Conservation (phyloP, 495 filamentous ascomycete genomes). For the Cenococcum geophilum region DNA sequence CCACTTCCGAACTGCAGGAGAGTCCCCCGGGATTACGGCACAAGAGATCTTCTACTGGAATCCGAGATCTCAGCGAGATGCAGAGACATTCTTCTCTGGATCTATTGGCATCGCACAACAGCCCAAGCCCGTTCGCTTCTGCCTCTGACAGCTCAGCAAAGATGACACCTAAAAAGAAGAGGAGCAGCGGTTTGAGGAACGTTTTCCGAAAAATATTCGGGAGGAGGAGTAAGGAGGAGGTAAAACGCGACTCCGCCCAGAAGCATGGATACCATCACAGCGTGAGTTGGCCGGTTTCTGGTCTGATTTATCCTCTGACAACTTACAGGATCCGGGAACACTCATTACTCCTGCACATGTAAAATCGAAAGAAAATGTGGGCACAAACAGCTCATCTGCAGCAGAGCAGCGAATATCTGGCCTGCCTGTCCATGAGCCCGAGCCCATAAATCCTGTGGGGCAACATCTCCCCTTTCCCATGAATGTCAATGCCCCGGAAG, state of each 20-base stretch:
- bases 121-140: conserved; percentile 23
- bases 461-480: conserved; percentile 34
- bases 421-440: conserved; percentile 21
- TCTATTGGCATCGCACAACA: conserved; percentile 5
- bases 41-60: conserved; percentile 9
- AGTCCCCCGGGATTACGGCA: conserved; percentile 9
- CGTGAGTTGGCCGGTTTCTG: conserved; percentile 13
- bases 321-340: conserved; percentile 22
- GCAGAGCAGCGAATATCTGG: conserved; percentile 18
- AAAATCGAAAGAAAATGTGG: conserved; percentile 5
- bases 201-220: conserved; percentile 33
- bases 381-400: not conserved
- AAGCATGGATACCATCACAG: conserved; percentile 28
- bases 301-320: not conserved
- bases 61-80: conserved; percentile 14
- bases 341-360: conserved; percentile 15
- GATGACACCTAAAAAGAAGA: conserved; percentile 25
- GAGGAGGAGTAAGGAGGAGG: conserved; percentile 18
- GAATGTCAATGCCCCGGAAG: conserved; percentile 34
- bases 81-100: conserved; percentile 5
- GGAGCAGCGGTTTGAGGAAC: conserved; percentile 25
- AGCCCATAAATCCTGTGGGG: conserved; percentile 27
- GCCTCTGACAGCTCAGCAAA: conserved; percentile 10
- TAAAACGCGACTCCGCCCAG: not conserved
- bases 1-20: conserved; percentile 2